Base-by-base conservation (phyloP, 805 yeast genomes). In the Teunomyces panamensis region DNA sequence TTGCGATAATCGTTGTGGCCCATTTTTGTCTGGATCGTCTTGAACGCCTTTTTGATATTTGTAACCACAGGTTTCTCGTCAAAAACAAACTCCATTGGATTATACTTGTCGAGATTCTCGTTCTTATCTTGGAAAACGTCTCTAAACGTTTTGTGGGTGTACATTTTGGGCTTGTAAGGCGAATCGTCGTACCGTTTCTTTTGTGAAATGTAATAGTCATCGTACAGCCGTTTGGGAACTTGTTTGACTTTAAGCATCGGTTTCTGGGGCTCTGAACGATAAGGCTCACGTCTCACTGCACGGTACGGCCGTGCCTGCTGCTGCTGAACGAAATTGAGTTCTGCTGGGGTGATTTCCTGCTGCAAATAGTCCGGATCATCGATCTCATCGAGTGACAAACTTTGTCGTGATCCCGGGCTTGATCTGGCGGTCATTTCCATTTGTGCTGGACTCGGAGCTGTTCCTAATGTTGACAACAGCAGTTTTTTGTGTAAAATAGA, bases 71-170 rank as follows among this genome's bases (percentile, higher is more conserved):
- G 60, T 17, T 53, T 58, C 26, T 55, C 58, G 32, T 67, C 65
- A 51, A 73, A 73, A 5, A 73, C 77, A 34, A 59, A 54, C 46
- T 71, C 75, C 52, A 67, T 67, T 2, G 78, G 78, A 47, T 69
- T 72, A 43, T 67, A 65, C 36, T 56, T 58, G 32, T 57, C 64
- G 30, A 53, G 50, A 14, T 55, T 57, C 43, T 69, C 73, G 5
- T 66, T 63, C 20, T 57, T 56, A 35, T 66, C 65, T 10, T 53
- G 51, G 48, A 73, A 72, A 3, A 73, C 74, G 5, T 71, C 71
- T 20, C 55, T 49, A 50, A 71, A 70, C 1, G 75, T 71, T 45
- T 65, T 66, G 48, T 71, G 76, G 1, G 74, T 67, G 55, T 71
- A 72, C 46, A 60, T 44, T 14, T 59, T 64, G 5, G 74, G 74